These are phyloP conservation scores for Taiozyma sp. DNA, from an alignment of 1,139 yeast species.

Conservation along the genomic window DNA sequence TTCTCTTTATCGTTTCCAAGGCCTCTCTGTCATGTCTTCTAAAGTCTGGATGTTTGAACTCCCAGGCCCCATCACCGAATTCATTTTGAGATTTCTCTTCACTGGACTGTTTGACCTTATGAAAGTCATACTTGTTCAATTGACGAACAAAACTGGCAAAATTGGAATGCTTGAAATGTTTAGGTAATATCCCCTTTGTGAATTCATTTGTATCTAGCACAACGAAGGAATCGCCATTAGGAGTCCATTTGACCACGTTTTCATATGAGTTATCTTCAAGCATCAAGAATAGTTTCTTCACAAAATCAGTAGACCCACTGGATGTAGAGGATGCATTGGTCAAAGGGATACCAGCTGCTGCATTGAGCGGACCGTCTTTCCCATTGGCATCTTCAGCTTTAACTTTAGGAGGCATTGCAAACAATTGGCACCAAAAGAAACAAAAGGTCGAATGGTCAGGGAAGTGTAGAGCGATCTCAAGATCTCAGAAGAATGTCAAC, in stretches of 20 bases:
- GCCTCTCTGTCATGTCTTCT: constrained; percentile 64
- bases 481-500: too few species aligned
- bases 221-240: constrained; percentile 77
- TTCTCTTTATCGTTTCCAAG: constrained; percentile 74
- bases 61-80: constrained; percentile 89
- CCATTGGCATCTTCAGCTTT: background rate
- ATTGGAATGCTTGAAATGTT: constrained; percentile 89
- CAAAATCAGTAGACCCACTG: constrained; percentile 65
- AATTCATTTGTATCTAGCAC: constrained; percentile 88
- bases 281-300: constrained; percentile 75
- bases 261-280: constrained; percentile 73
- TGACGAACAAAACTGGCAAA: constrained; percentile 94
- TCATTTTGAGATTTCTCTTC: constrained; percentile 48
- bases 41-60: constrained; percentile 89
- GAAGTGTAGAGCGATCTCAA: too few species aligned
- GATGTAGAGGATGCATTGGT: constrained; percentile 22
- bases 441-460: too few species aligned
- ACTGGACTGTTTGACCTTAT: constrained; percentile 59
- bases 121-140: constrained; percentile 94
- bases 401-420: background rate
- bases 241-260: constrained; percentile 80
- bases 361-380: constrained; percentile 8
- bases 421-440: background rate
- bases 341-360: constrained; percentile 21
- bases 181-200: constrained; percentile 79